Conservation (phyloP, 1,139 yeast species). For the Taphrina wiesneri region DNA sequence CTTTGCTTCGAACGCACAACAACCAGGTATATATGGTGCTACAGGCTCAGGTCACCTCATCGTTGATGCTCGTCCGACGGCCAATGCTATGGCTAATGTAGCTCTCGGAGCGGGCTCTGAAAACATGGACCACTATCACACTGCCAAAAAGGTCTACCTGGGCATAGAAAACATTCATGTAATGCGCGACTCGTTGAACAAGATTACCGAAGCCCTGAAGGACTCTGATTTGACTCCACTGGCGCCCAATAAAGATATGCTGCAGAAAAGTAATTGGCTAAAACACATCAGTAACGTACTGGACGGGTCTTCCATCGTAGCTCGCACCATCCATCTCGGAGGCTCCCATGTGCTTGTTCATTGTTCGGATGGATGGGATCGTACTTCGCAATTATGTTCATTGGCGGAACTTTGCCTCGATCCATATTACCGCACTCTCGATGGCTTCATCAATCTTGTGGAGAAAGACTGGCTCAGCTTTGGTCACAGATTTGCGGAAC, state of each 20-base stretch:
- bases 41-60: constrained; percentile 61
- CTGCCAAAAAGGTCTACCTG: constrained; percentile 68
- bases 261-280: constrained; percentile 77
- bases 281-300: constrained; percentile 67
- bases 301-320: constrained; percentile 74
- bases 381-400: constrained; percentile 87
- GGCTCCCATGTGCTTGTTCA: constrained; percentile 82
- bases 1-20: constrained; percentile 52
- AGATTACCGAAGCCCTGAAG: constrained; percentile 58
- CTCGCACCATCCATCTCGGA: constrained; percentile 76
- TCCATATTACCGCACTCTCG: constrained; percentile 81
- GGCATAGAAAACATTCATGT: constrained; percentile 95
- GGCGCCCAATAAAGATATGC: constrained; percentile 51
- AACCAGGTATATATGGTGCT: constrained; percentile 40
- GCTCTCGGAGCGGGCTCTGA: constrained; percentile 98
- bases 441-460: constrained; percentile 79
- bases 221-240: constrained; percentile 63
- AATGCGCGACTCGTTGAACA: constrained; percentile 78
- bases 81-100: constrained; percentile 95
- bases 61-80: constrained; percentile 87
- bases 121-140: constrained; percentile 77
- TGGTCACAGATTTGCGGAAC: constrained; percentile 84
- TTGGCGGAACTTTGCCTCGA: constrained; percentile 84
- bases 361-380: constrained; percentile 98
- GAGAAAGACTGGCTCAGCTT: constrained; percentile 96